These are phyloP conservation scores for Lathyrus aphaca DNA, from an alignment of 306 rosid species.

Conservation along the genomic window DNA sequence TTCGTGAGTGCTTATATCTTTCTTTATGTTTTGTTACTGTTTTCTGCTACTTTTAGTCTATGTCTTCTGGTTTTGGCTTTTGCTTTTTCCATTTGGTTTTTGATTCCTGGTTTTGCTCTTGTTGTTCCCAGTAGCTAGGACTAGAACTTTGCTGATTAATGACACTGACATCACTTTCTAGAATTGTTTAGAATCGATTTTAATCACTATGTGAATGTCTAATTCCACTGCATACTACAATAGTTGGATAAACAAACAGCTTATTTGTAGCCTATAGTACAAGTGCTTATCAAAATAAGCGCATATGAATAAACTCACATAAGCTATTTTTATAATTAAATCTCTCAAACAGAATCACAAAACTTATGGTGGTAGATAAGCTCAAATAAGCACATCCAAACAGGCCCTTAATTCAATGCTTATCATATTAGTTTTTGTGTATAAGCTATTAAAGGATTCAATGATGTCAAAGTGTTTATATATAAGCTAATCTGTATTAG, in stretches of 20 bases:
- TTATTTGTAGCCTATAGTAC: too few relatives aligned
- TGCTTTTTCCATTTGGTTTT: conserved; percentile 10
- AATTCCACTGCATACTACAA: too few relatives aligned
- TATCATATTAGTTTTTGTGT: too few relatives aligned
- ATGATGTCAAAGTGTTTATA: background rate
- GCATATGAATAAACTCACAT: background rate
- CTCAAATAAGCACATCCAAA: too few relatives aligned
- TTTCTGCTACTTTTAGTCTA: background rate
- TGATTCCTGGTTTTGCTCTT: conserved; percentile 9
- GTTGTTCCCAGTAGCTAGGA: background rate
- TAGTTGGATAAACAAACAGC: too few relatives aligned
- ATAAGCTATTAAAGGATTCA: background rate
- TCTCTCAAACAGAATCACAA: too few relatives aligned
- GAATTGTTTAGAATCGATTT: too few relatives aligned
- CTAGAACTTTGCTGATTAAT: background rate
- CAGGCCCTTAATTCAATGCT: too few relatives aligned
- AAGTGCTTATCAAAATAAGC: background rate
- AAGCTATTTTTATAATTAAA: too few relatives aligned
- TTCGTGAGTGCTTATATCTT: conserved; percentile 28
- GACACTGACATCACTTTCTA: background rate
- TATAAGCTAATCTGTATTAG: background rate
- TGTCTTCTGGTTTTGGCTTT: conserved; percentile 7
- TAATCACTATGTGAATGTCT: too few relatives aligned
- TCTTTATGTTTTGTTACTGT: conserved; percentile 14
- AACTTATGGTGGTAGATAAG: too few relatives aligned